Percentiles rank a stretch among this genome's conserved stretches.
phyloP scores from a whole-genome alignment of 192 early-diverging fungal genomes.

The Chytriomyces sp. region DNA sequence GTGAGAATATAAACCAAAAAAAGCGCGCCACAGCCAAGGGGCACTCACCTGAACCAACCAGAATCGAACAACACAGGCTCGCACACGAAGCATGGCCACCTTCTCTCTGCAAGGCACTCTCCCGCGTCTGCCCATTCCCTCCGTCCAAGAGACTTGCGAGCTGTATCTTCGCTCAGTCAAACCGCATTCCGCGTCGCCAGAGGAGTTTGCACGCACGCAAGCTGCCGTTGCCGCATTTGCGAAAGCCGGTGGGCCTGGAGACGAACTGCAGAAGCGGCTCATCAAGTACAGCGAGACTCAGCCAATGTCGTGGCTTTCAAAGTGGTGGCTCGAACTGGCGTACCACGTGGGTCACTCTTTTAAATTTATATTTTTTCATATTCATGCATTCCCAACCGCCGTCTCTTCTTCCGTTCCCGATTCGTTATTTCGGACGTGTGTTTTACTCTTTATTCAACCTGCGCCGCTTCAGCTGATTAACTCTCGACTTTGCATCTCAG shows the following conservation, averaged over 20 bases:
- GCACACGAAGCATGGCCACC: background rate
- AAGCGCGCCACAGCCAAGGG: background rate
- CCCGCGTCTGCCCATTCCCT: slow-evolving; percentile 89
- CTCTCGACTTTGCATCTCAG: slow-evolving; percentile 70
- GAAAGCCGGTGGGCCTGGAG: slow-evolving; percentile 78
- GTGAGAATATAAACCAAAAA: background rate
- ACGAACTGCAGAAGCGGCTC: slow-evolving; percentile 84
- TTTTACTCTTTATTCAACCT: slow-evolving; percentile 83
- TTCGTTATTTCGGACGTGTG: slow-evolving; percentile 17
- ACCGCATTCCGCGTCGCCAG: slow-evolving; percentile 67
- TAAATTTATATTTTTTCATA: too few relatives aligned
- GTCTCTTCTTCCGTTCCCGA: too few relatives aligned
- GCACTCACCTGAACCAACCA: background rate
- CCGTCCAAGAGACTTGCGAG: slow-evolving; percentile 77
- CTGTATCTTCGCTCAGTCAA: slow-evolving; percentile 82
- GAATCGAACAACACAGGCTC: too few relatives aligned
- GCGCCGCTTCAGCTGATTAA: slow-evolving; percentile 55
- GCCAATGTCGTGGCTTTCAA: slow-evolving; percentile 86
- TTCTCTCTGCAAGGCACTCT: slow-evolving; percentile 54
- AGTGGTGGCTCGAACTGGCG: slow-evolving; percentile 97
- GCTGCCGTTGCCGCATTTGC: slow-evolving; percentile 77
- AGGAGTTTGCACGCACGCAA: slow-evolving; percentile 73
- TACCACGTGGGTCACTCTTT: slow-evolving; percentile 55
- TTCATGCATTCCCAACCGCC: too few relatives aligned
- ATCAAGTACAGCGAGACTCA: slow-evolving; percentile 73